Conservation (phyloP, 495 filamentous ascomycete species). For the Aspergillus campestris region DNA sequence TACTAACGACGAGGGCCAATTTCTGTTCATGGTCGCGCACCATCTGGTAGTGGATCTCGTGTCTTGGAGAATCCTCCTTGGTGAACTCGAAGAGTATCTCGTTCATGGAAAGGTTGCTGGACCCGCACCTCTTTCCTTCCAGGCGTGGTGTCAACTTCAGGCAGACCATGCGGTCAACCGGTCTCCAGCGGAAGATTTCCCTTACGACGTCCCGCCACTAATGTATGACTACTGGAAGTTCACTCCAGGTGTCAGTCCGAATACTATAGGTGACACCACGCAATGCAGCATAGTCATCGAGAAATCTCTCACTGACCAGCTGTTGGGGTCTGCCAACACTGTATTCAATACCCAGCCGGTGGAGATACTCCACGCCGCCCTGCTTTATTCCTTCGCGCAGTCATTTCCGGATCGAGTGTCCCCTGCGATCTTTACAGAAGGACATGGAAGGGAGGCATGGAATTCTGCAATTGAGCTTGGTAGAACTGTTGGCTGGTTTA, state of each 20-base stretch:
- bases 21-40: slow-evolving; percentile 43
- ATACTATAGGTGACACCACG: slow-evolving; percentile 23
- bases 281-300: not conserved
- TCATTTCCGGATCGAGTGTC: slow-evolving; percentile 36
- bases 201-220: slow-evolving; percentile 3
- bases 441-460: slow-evolving; percentile 25
- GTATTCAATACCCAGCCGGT: slow-evolving; percentile 27
- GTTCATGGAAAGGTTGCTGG: slow-evolving; percentile 26
- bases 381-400: slow-evolving; percentile 38
- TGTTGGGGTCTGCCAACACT: slow-evolving; percentile 18
- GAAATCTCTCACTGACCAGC: slow-evolving; percentile 11
- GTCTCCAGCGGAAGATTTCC: slow-evolving; percentile 18
- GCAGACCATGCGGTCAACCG: slow-evolving; percentile 17
- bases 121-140: slow-evolving; percentile 38
- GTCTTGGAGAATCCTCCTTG: slow-evolving; percentile 48
- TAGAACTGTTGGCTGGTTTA: slow-evolving; percentile 41
- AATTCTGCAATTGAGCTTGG: slow-evolving; percentile 23
- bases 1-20: slow-evolving; percentile 22
- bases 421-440: slow-evolving; percentile 28
- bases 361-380: slow-evolving; percentile 30
- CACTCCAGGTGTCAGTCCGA: slow-evolving; percentile 19
- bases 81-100: slow-evolving; percentile 45
- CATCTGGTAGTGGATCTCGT: slow-evolving; percentile 49
- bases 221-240: slow-evolving; percentile 30
- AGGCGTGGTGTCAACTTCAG: slow-evolving; percentile 39